A percentile compares a stretch with the other conserved stretches of the same genome.
phyloP scores from a whole-genome alignment of 176 grass and related monocot genomes.

The Avena eriantha region DNA sequence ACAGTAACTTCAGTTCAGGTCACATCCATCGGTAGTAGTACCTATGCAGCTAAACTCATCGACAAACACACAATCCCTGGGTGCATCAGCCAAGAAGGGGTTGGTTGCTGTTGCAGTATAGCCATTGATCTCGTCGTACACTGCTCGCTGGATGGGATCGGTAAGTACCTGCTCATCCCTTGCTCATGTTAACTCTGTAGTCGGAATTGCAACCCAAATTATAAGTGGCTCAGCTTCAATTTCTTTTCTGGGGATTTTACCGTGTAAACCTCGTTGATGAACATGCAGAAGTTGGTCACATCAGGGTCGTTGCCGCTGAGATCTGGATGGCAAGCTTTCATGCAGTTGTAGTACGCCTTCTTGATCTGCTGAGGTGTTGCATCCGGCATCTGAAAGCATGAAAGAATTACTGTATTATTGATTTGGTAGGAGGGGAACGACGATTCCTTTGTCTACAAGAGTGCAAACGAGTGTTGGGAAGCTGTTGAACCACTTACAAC shows the following conservation, averaged over 20 bases:
- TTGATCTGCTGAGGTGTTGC: constrained; percentile 94
- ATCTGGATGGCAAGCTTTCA: constrained; percentile 97
- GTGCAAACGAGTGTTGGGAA: not conserved
- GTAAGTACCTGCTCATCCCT: constrained; percentile 72
- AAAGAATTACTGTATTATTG: not conserved
- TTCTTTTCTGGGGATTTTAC: constrained; percentile 31
- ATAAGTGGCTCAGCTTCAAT: too few species aligned
- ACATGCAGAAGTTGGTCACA: constrained; percentile 96
- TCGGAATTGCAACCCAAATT: not conserved
- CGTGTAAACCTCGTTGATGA: constrained; percentile 96
- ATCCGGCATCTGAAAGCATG: constrained; percentile 81
- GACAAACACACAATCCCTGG: constrained; percentile 88
- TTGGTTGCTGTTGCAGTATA: constrained; percentile 79
- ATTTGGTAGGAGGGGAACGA: not conserved
- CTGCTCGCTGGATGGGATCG: constrained; percentile 83
- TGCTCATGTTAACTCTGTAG: constrained; percentile 46
- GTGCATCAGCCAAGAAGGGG: constrained; percentile 87
- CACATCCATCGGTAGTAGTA: constrained; percentile 27
- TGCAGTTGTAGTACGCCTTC: constrained; percentile 95
- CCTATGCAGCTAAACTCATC: constrained; percentile 99
- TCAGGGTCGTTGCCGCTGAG: constrained; percentile 94
- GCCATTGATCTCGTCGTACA: constrained; percentile 97
- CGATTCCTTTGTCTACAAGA: not conserved
- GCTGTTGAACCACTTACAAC: constrained; percentile 53
- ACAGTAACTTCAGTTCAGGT: not conserved